These are phyloP conservation scores for Gracilaria domingensis DNA, from an alignment of 23 red algal genomes.

Conservation along the genomic window DNA sequence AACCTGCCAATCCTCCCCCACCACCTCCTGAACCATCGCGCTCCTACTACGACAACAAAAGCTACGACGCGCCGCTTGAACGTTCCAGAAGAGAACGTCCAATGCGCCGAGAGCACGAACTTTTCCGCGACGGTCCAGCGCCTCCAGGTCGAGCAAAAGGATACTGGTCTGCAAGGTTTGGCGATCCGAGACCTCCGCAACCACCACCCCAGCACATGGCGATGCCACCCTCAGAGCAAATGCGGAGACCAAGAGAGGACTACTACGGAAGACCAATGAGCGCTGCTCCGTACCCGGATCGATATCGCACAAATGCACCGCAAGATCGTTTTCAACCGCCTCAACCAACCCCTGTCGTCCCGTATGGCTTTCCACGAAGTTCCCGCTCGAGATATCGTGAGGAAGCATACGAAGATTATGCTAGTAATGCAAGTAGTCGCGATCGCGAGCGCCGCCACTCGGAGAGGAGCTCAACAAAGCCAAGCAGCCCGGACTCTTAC, in stretches of 20 bases:
- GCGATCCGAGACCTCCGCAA: conserved; percentile 10
- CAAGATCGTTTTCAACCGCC: conserved; percentile 58
- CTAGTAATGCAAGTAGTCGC: conserved; percentile 27
- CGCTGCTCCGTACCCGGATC: conserved; percentile 47
- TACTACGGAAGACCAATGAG: conserved; percentile 30
- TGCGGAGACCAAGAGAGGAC: conserved; percentile 41
- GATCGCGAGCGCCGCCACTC: conserved; percentile 32
- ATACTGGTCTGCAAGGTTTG: conserved; percentile 54
- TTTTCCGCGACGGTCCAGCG: conserved; percentile 46
- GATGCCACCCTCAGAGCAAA: conserved; percentile 12
- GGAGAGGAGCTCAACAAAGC: conserved; percentile 30
- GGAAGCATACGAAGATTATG: conserved; percentile 60
- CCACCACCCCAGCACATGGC: neutral
- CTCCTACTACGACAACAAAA: conserved; percentile 21
- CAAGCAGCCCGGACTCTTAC: conserved; percentile 16
- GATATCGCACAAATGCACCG: conserved; percentile 39
- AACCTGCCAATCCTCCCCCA: conserved; percentile 9
- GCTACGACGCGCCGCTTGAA: conserved; percentile 5
- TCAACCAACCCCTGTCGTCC: conserved; percentile 52
- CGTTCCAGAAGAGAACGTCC: conserved; percentile 22
- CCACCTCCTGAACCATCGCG: conserved; percentile 12
- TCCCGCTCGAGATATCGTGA: conserved; percentile 27
- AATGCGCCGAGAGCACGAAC: conserved; percentile 42
- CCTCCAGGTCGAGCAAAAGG: conserved; percentile 30
- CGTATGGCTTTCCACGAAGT: conserved; percentile 43